These are phyloP conservation scores for Fusarium nygamai DNA, from an alignment of 2,329 filamentous ascomycete genomes.

Conservation along the genomic window DNA sequence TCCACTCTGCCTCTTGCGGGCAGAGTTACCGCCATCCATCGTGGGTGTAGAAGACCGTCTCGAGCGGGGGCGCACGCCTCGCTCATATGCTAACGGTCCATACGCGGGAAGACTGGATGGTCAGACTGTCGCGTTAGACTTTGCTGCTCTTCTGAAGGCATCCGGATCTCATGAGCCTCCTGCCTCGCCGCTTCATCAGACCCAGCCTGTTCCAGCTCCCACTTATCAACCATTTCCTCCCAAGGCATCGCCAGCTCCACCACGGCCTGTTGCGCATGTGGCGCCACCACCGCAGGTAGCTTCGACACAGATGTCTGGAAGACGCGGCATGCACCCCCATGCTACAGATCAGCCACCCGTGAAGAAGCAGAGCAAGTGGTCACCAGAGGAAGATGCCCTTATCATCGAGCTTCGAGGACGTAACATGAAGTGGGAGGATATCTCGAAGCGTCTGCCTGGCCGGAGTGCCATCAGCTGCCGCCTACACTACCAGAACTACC, in stretches of 20 bases:
- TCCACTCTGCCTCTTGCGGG: slow-evolving; percentile 54
- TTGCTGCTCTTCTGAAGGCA: slow-evolving; percentile 86
- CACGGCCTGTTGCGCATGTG: slow-evolving; percentile 41
- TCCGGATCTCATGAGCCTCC: slow-evolving; percentile 78
- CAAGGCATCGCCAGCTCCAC: slow-evolving; percentile 30
- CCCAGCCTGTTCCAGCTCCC: slow-evolving; percentile 30
- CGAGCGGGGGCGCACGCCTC: slow-evolving; percentile 43
- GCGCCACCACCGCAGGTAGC: slow-evolving; percentile 44
- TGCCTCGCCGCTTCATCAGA: slow-evolving; percentile 53
- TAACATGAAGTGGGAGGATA: slow-evolving; percentile 99
- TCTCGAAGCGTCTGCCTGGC: slow-evolving; percentile 88
- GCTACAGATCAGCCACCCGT: slow-evolving; percentile 75
- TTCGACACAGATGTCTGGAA: slow-evolving; percentile 46
- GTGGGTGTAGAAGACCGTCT: slow-evolving; percentile 43
- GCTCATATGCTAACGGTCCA: slow-evolving; percentile 44
- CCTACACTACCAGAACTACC: slow-evolving; percentile 96
- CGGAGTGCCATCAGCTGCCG: slow-evolving; percentile 94
- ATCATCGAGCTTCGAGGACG: slow-evolving; percentile 91
- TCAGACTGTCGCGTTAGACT: slow-evolving; percentile 85
- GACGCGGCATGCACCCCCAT: slow-evolving; percentile 56
- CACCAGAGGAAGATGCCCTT: slow-evolving; percentile 87
- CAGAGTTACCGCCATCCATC: slow-evolving; percentile 50
- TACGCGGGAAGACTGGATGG: slow-evolving; percentile 40
- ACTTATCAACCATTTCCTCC: slow-evolving; percentile 33
- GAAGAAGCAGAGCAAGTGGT: slow-evolving; percentile 98